A percentile compares a stretch with the other conserved stretches of the same genome.
phyloP scores from a whole-genome alignment of 1,284 basidiomycete species.

The Pyrrhoderma noxium region DNA sequence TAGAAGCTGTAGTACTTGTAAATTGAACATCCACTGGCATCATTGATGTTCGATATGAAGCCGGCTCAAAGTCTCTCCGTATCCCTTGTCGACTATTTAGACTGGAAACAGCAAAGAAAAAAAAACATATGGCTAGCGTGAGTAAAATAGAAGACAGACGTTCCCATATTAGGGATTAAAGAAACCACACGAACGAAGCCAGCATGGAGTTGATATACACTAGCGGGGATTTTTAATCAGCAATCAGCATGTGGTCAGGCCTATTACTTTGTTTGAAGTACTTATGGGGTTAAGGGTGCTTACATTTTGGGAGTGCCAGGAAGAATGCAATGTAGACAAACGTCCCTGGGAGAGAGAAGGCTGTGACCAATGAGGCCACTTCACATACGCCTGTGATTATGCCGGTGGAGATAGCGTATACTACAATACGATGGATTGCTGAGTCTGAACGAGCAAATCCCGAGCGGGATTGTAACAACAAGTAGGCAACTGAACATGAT shows the following conservation, averaged over 20 bases:
- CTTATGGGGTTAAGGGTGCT: background rate
- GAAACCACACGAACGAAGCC: background rate
- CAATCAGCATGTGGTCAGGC: background rate
- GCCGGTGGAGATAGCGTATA: slow-evolving; percentile 7
- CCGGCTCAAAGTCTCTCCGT: no score
- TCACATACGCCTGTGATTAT: slow-evolving; percentile 6
- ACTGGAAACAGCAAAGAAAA: no score
- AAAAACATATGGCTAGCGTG: no score
- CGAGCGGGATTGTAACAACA: slow-evolving; percentile 1
- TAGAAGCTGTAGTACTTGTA: no score
- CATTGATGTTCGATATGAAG: no score
- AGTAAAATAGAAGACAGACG: no score
- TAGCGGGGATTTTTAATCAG: background rate
- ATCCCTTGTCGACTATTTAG: no score
- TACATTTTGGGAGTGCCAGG: background rate
- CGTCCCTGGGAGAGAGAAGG: background rate
- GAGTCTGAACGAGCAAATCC: slow-evolving; percentile 4
- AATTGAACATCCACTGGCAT: no score
- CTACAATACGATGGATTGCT: slow-evolving; percentile 4
- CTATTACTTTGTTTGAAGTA: no score
- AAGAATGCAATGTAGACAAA: background rate
- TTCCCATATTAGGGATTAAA: no score
- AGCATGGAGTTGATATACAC: slow-evolving; percentile 4
- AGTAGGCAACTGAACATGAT: background rate
- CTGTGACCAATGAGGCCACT: slow-evolving; percentile 1